A percentile compares a stretch with the other conserved stretches of the same genome.
These are phyloP conservation scores for Dictyostelium brefeldianum DNA, from an alignment of 78 protist genomes.

Conservation along the genomic window DNA sequence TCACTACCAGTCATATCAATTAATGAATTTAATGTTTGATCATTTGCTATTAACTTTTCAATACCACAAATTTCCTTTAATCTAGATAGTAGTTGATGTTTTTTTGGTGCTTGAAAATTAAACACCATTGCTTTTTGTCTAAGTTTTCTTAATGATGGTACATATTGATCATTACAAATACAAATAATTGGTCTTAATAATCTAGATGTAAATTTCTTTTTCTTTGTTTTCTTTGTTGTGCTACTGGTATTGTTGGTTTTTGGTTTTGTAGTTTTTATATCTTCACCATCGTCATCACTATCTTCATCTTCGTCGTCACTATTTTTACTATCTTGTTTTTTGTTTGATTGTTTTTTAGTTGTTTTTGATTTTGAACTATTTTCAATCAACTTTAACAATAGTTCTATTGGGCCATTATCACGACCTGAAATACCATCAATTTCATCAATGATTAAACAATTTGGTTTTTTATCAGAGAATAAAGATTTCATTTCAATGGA, in stretches of 20 bases:
- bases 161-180: constrained; percentile 90
- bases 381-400: constrained; percentile 28
- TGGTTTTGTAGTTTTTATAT: not conserved
- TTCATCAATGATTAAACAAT: constrained; percentile 91
- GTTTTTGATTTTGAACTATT: not conserved
- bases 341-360: not conserved
- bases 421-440: constrained; percentile 91
- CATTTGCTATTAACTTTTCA: constrained; percentile 49
- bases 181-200: constrained; percentile 89
- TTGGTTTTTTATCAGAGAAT: constrained; percentile 57
- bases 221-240: not conserved
- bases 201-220: not conserved
- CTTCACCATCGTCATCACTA: not conserved
- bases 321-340: not conserved
- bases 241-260: not conserved
- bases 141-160: constrained; percentile 68
- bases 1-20: constrained; percentile 71
- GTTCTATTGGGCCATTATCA: constrained; percentile 64
- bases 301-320: not conserved
- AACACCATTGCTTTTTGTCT: constrained; percentile 75
- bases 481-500: constrained; percentile 73
- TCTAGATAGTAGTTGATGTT: constrained; percentile 30
- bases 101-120: constrained; percentile 53
- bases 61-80: constrained; percentile 63
- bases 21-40: constrained; percentile 29